These are phyloP conservation scores for Pleurotus giganteus DNA, from an alignment of 768 basidiomycete species.

Conservation along the genomic window DNA sequence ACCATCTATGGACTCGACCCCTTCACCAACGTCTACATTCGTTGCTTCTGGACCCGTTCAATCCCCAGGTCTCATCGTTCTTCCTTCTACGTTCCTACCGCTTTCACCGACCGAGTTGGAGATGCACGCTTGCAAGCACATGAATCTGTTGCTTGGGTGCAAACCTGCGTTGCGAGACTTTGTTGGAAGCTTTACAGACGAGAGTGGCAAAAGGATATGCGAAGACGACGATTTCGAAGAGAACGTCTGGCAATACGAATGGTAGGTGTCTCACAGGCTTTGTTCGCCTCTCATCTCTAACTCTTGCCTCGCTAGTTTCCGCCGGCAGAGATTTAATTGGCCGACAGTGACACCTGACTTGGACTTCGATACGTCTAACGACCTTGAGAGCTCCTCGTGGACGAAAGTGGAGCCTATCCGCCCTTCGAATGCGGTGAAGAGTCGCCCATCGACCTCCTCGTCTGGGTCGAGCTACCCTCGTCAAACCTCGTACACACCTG, in stretches of 20 bases:
- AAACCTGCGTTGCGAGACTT: conserved; percentile 55
- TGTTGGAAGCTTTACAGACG: conserved; percentile 35
- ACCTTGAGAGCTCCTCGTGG: conserved; percentile 8
- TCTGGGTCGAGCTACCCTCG: conserved; percentile 17
- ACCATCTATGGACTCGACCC: conserved; percentile 11
- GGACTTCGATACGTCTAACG: conserved; percentile 17
- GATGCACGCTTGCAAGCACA: conserved; percentile 71
- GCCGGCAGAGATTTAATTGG: conserved; percentile 68
- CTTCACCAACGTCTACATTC: conserved; percentile 9
- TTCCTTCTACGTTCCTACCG: conserved; percentile 58
- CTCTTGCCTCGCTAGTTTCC: conserved; percentile 45
- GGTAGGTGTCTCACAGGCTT: conserved; percentile 33
- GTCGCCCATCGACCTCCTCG: conserved; percentile 20
- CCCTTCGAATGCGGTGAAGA: conserved; percentile 15
- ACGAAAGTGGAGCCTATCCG: conserved; percentile 11
- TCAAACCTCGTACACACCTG: conserved; percentile 18
- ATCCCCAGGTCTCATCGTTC: conserved; percentile 62
- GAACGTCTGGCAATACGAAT: conserved; percentile 55
- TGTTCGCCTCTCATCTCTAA: conserved; percentile 10
- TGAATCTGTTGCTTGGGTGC: conserved; percentile 64
- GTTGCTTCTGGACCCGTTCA: conserved; percentile 33
- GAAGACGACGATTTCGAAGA: conserved; percentile 37
- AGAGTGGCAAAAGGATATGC: conserved; percentile 31
- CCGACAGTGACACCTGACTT: conserved; percentile 43
- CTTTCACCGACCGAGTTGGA: conserved; percentile 60